These are phyloP conservation scores for Sisymbrium altissimum DNA, from an alignment of 345 rosid genomes.

Conservation along the genomic window DNA sequence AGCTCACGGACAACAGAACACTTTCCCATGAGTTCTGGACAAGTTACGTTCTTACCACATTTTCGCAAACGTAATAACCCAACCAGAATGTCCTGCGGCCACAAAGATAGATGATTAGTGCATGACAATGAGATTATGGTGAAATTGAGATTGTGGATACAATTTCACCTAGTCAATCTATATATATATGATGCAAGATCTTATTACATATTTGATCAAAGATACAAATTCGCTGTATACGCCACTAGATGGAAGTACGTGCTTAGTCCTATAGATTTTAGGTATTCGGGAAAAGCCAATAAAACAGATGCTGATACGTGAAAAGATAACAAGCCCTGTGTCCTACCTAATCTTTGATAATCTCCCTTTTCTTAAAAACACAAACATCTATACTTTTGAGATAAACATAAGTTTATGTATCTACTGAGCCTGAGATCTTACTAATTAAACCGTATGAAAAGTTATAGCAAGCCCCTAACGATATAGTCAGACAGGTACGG, in stretches of 20 bases:
- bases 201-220: not conserved
- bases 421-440: not conserved
- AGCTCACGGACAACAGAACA: constrained; percentile 98
- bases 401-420: not conserved
- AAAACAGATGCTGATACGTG: not conserved
- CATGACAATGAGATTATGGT: not conserved
- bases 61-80: constrained; percentile 85
- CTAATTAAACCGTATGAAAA: too few relatives aligned
- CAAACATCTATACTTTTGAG: not conserved
- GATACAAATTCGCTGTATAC: not conserved
- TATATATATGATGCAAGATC: not conserved
- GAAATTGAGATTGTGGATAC: not conserved
- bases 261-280: not conserved
- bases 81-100: constrained; percentile 85
- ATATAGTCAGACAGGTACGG: too few relatives aligned
- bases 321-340: not conserved
- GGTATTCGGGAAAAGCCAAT: not conserved
- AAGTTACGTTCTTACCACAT: constrained; percentile 81
- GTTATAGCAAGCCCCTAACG: too few relatives aligned
- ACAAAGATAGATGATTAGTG: not conserved
- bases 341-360: not conserved
- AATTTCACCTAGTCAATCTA: not conserved
- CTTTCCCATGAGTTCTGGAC: constrained; percentile 86
- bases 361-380: not conserved
- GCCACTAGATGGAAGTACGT: not conserved